These are phyloP conservation scores for Beta lomatogona DNA, from an alignment of 179 eudicot genomes.

Conservation along the genomic window DNA sequence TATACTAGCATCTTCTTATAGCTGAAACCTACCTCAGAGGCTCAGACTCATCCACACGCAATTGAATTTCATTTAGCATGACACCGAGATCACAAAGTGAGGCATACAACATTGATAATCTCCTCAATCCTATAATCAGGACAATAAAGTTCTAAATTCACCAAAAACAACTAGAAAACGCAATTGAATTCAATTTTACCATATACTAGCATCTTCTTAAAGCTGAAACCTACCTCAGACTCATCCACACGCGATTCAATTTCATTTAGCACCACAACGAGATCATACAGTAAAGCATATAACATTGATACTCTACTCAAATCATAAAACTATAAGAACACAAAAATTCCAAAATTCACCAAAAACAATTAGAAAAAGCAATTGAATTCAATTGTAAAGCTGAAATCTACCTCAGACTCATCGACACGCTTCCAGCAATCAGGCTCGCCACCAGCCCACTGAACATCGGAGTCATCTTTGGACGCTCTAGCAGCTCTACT, in stretches of 20 bases:
- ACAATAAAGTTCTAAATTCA: neutral
- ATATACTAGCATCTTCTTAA: neutral
- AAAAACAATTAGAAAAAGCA: neutral
- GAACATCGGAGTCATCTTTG: slow-evolving; percentile 52
- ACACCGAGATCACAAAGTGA: neutral
- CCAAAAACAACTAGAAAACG: neutral
- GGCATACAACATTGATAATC: neutral
- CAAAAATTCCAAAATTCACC: neutral
- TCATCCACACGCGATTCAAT: slow-evolving; percentile 58
- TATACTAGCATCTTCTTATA: neutral
- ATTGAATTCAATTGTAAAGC: neutral
- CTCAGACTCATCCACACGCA: slow-evolving; percentile 68
- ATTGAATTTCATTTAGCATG: neutral
- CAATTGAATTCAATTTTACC: neutral
- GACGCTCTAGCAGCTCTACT: slow-evolving; percentile 29
- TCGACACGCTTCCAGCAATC: slow-evolving; percentile 87
- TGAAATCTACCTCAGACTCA: slow-evolving; percentile 72
- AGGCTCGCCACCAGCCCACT: slow-evolving; percentile 88
- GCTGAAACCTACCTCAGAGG: slow-evolving; percentile 50
- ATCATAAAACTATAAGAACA: too few relatives aligned
- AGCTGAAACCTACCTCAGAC: slow-evolving; percentile 59
- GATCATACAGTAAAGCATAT: too few relatives aligned
- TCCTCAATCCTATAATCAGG: neutral
- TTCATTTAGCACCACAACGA: too few relatives aligned
- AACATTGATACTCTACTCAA: too few relatives aligned